phyloP scores from a whole-genome alignment of 768 basidiomycete species.

The Hygrophorus pudorinus region DNA sequence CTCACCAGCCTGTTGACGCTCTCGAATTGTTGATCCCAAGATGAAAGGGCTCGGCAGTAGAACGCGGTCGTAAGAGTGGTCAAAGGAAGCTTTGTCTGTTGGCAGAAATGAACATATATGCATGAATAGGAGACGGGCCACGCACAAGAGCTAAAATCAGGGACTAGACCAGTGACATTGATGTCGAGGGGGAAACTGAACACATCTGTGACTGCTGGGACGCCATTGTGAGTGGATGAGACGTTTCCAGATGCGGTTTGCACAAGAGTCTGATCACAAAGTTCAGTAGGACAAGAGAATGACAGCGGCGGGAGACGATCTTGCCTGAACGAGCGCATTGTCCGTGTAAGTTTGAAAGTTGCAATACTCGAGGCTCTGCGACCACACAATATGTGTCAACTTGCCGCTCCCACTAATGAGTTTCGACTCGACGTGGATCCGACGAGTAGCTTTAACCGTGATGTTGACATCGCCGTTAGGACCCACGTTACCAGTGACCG shows the following conservation, averaged over 20 bases:
- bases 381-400: constrained; percentile 43
- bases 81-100: constrained; percentile 42
- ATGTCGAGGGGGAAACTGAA: constrained; percentile 38
- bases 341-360: constrained; percentile 57
- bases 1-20: constrained; percentile 52
- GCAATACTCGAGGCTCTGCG: constrained; percentile 50
- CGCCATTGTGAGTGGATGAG: constrained; percentile 32
- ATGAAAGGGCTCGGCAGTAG: constrained; percentile 51
- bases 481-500: constrained; percentile 31
- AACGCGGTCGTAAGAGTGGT: constrained; percentile 60
- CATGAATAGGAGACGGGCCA: constrained; percentile 1
- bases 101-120: background rate
- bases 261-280: constrained; percentile 23
- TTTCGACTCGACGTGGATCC: constrained; percentile 49
- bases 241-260: constrained; percentile 30
- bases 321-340: constrained; percentile 30
- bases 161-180: constrained; percentile 29
- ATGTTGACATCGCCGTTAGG: constrained; percentile 45
- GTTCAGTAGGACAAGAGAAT: background rate
- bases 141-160: constrained; percentile 27
- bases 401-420: constrained; percentile 55
- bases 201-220: constrained; percentile 26
- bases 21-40: constrained; percentile 43
- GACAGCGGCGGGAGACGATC: background rate
- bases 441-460: constrained; percentile 49